phyloP scores from a whole-genome alignment of 805 yeast species.

The Yarrowia deformans region DNA sequence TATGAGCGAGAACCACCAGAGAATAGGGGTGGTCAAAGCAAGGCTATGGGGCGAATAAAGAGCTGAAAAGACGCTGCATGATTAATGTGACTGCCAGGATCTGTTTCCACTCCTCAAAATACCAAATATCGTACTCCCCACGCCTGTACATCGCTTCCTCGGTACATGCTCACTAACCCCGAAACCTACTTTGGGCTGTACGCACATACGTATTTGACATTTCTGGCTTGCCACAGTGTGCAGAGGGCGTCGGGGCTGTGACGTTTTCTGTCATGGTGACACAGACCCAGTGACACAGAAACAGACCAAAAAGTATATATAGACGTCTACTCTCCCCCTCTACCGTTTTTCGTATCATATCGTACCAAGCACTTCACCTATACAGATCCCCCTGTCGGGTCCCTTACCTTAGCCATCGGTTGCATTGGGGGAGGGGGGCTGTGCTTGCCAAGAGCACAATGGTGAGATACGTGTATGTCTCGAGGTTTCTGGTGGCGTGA shows the following conservation, averaged over 20 bases:
- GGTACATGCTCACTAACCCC: slow-evolving; percentile 15
- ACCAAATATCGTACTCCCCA: neutral
- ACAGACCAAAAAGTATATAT: neutral
- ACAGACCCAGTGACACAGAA: neutral
- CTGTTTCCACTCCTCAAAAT: neutral
- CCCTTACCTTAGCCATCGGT: slow-evolving; percentile 28
- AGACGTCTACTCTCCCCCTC: no score
- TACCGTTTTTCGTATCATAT: no score
- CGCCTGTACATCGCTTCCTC: neutral
- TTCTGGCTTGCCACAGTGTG: slow-evolving; percentile 1
- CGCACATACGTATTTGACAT: slow-evolving; percentile 10
- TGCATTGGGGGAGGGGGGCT: slow-evolving; percentile 27
- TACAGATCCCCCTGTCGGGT: slow-evolving; percentile 18
- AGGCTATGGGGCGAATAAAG: no score
- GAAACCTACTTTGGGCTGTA: slow-evolving; percentile 25
- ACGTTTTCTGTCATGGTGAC: neutral
- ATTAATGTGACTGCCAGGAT: neutral
- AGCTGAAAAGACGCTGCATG: neutral
- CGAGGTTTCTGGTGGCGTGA: slow-evolving; percentile 10
- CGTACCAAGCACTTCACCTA: no score
- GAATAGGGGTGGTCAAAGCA: neutral
- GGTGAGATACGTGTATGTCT: slow-evolving; percentile 17
- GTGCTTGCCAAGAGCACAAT: slow-evolving; percentile 36
- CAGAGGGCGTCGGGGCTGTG: neutral
- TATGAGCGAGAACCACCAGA: neutral